Evolutionary conservation across 1,284 basidiomycete genomes (phyloP).

Genomic region (Trichosporon sp.): DNA sequence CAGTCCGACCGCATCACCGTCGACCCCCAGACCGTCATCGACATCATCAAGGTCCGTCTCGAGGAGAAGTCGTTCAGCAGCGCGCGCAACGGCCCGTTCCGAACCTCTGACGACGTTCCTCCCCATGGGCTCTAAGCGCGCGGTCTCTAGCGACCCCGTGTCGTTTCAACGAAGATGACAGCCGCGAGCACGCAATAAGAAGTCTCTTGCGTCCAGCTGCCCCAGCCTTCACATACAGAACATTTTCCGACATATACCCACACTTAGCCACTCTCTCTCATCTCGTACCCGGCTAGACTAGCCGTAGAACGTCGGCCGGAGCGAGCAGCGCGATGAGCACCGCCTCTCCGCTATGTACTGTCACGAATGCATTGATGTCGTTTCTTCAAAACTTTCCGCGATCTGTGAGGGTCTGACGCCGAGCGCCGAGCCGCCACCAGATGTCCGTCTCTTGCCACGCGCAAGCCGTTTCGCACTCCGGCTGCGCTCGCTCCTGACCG

Average conservation of each 20-base stretch:
- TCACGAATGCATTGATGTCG: background rate
- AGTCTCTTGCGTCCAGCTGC: background rate
- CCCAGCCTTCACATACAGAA: background rate
- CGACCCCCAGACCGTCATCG: slow-evolving; percentile 76
- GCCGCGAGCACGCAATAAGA: background rate
- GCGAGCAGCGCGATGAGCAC: background rate
- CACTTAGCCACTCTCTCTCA: background rate
- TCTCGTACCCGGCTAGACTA: background rate
- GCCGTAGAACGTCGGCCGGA: background rate
- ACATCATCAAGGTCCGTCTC: slow-evolving; percentile 85
- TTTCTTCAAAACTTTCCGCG: background rate
- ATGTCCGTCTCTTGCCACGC: too few relatives aligned
- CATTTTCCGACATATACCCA: background rate
- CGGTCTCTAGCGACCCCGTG: background rate
- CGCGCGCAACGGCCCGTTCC: too few relatives aligned
- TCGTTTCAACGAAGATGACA: background rate
- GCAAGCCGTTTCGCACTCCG: too few relatives aligned
- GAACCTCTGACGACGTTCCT: too few relatives aligned
- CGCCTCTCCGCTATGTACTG: background rate
- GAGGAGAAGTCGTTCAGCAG: slow-evolving; percentile 60
- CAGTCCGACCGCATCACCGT: slow-evolving; percentile 72
- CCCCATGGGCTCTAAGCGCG: background rate
- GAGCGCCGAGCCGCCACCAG: background rate
- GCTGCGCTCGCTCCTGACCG: too few relatives aligned
- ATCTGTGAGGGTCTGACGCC: too few relatives aligned